Base-by-base conservation (phyloP, 768 basidiomycete species). In the Thelephora aurantiotincta region DNA sequence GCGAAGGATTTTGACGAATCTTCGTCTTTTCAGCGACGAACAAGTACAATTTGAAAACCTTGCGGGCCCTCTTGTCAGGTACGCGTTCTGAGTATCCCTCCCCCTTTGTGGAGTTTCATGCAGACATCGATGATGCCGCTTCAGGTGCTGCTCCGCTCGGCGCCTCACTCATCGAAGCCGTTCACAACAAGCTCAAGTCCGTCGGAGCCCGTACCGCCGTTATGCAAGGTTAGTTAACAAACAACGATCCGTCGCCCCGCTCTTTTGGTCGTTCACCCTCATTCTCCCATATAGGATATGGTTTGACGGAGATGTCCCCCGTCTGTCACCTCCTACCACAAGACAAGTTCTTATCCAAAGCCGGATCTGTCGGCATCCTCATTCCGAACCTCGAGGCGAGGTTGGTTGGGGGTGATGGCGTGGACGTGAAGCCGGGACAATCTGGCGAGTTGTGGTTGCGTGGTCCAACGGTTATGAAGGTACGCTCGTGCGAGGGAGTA, bases 271-370 rank as follows among this genome's bases (percentile, higher is more conserved):
- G 35, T 42, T 30, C 35, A 30, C 12, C 16, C 54, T 42, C 42
- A 41, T 46, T 34, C 54, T n/a, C 34, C 44, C 37, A 33, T 48
- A 19, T 53, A 79, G 83, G 81, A 1, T 88, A 79, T 48, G 83
- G 89, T 22, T 68, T 90, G 16, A 90, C 87, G 0, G 89, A 91
- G 63, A 89, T 86, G 1, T 82, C 85, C 0, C 86, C 85, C 0
- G 78, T 78, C 0, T 71, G 78, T 0, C 77, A 80, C 52, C 52
- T 82, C 2, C 67, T 84, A 6, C 68, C 75, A 1, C 44, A 58
- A 0, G 56, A 67, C 2, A 65, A 74, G 16, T 63, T 65, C 1
- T 50, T 62, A 11, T 58, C 68, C 14, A 82, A 78, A 52, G 59
- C 75, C 20, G 85, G 85, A 11, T 77, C 74, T 43, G 70, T 82